These are phyloP conservation scores for Fusarium subglutinans DNA, from an alignment of 2,329 filamentous ascomycete genomes.

Conservation along the genomic window DNA sequence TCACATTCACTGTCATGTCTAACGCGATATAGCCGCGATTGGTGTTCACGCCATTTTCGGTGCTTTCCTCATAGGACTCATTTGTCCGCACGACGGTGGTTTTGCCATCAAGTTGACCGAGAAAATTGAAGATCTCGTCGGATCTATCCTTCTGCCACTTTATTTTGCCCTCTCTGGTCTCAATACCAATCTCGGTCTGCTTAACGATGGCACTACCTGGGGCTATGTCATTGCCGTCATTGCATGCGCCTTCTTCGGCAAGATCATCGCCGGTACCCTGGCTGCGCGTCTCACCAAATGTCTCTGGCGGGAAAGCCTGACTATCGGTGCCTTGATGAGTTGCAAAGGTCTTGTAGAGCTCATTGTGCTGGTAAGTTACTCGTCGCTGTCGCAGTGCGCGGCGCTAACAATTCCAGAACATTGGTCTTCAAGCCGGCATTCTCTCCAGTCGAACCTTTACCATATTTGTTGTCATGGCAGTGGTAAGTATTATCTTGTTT, in stretches of 20 bases:
- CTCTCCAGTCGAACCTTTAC: conserved; percentile 85
- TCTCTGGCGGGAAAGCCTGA: conserved; percentile 88
- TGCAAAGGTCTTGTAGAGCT: conserved; percentile 95
- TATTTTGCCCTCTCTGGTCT: conserved; percentile 95
- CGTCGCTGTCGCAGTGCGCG: no score
- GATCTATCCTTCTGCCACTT: conserved; percentile 83
- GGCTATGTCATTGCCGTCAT: conserved; percentile 88
- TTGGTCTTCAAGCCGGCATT: conserved; percentile 85
- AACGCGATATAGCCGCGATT: conserved; percentile 65
- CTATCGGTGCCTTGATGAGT: conserved; percentile 92
- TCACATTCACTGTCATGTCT: background rate
- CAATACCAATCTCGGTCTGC: conserved; percentile 84
- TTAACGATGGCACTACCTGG: conserved; percentile 86
- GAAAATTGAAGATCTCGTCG: conserved; percentile 92
- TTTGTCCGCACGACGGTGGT: conserved; percentile 88
- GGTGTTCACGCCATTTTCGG: conserved; percentile 96
- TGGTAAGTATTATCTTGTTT: conserved; percentile 50
- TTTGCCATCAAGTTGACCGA: conserved; percentile 92
- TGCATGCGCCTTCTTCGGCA: conserved; percentile 82
- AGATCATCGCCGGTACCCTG: conserved; percentile 83
- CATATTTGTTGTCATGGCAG: conserved; percentile 94
- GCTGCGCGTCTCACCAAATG: conserved; percentile 76
- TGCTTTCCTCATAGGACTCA: conserved; percentile 87
- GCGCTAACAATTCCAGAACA: conserved; percentile 58
- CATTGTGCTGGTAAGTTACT: conserved; percentile 80